These are phyloP conservation scores for Ophiostoma tasmaniense DNA, from an alignment of 2,329 filamentous ascomycete genomes.

Conservation along the genomic window DNA sequence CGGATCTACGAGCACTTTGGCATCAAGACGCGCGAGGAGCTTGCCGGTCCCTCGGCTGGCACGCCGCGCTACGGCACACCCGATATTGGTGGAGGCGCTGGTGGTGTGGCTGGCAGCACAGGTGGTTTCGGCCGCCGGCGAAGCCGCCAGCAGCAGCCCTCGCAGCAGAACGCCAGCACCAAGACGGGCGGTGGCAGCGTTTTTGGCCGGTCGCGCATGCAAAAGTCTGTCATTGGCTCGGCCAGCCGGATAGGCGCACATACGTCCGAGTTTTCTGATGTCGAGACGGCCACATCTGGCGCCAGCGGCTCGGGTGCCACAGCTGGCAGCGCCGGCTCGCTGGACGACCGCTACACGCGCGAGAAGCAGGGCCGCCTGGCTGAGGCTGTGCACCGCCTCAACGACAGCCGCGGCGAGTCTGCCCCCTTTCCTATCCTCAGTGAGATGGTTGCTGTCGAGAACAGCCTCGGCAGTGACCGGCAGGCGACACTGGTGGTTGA, in stretches of 20 bases:
- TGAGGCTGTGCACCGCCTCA: conserved; percentile 70
- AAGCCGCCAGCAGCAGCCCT: conserved; percentile 32
- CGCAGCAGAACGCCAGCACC: conserved; percentile 22
- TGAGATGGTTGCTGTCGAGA: conserved; percentile 66
- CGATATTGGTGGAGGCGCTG: conserved; percentile 10
- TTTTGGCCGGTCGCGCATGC: conserved; percentile 58
- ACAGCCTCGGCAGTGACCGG: conserved; percentile 41
- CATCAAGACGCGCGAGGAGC: conserved; percentile 55
- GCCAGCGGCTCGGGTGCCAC: conserved; percentile 7
- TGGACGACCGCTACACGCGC: conserved; percentile 66
- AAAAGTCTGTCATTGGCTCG: conserved; percentile 79
- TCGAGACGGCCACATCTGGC: conserved; percentile 46
- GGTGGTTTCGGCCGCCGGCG: conserved; percentile 47
- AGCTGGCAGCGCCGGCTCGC: conserved; percentile 29
- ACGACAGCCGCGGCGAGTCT: conserved; percentile 60
- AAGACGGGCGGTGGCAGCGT: conserved; percentile 38
- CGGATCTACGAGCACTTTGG: conserved; percentile 96
- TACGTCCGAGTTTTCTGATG: conserved; percentile 58
- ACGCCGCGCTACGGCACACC: conserved; percentile 18
- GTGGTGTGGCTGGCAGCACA: conserved; percentile 32
- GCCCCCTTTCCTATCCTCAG: conserved; percentile 62
- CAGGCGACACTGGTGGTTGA: conserved; percentile 68
- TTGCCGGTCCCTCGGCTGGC: conserved; percentile 20
- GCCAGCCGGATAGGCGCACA: conserved; percentile 61
- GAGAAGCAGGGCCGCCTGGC: conserved; percentile 80